phyloP scores from a whole-genome alignment of 768 basidiomycete genomes.

The Pleurotus salmoneostramineus region DNA sequence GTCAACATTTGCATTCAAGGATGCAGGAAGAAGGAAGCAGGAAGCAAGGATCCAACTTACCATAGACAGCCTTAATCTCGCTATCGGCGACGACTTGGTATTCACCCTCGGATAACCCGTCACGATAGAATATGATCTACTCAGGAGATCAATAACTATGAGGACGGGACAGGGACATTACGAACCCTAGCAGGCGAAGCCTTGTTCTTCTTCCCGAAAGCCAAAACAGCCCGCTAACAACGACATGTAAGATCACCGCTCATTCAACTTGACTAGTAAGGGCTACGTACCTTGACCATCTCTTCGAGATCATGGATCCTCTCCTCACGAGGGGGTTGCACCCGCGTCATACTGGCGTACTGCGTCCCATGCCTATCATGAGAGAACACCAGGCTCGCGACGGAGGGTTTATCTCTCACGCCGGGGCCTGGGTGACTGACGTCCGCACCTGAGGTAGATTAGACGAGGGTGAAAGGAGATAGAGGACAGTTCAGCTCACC shows the following conservation, averaged over 20 bases:
- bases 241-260: not conserved
- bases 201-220: constrained; percentile 12
- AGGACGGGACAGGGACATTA: too few species aligned
- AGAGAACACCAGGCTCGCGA: constrained; percentile 42
- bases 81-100: constrained; percentile 26
- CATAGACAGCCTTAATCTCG: constrained; percentile 44
- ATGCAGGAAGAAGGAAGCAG: not conserved
- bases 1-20: not conserved
- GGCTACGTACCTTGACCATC: constrained; percentile 31
- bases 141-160: not conserved
- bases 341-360: constrained; percentile 37
- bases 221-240: constrained; percentile 15
- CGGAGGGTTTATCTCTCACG: constrained; percentile 40
- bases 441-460: constrained; percentile 40
- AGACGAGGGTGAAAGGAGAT: not conserved
- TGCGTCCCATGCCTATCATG: constrained; percentile 37
- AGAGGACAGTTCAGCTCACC: constrained; percentile 17
- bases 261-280: not conserved
- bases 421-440: constrained; percentile 65
- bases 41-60: constrained; percentile 22
- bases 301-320: constrained; percentile 36
- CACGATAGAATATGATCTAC: constrained; percentile 42
- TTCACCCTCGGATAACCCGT: constrained; percentile 44
- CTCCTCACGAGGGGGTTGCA: constrained; percentile 47
- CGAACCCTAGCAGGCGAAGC: constrained; percentile 12